Evolutionary conservation across 495 filamentous ascomycete species (phyloP).

Genomic region (Xylaria flabelliformis): DNA sequence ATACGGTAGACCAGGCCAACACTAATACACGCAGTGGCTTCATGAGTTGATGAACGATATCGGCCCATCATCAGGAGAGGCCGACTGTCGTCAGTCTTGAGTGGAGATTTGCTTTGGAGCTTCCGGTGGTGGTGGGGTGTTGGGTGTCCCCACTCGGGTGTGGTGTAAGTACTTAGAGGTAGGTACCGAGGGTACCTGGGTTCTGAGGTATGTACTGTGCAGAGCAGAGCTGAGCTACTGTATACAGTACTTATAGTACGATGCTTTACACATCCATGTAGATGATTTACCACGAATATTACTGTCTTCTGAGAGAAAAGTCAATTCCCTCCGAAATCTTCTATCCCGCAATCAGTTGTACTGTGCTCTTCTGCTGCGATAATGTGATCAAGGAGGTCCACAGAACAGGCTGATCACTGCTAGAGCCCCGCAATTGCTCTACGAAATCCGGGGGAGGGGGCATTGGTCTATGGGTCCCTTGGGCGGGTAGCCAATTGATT

Average conservation of each 20-base stretch:
- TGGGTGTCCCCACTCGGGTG: background rate
- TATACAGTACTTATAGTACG: no score
- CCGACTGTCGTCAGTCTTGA: constrained; percentile 10
- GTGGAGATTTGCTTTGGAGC: constrained; percentile 23
- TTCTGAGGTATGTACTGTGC: no score
- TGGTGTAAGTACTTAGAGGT: background rate
- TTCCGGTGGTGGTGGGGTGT: background rate
- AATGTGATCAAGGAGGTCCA: constrained; percentile 20
- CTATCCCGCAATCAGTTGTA: background rate
- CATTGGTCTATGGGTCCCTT: constrained; percentile 3
- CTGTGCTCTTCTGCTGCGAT: background rate
- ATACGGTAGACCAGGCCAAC: constrained; percentile 31
- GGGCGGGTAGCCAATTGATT: constrained; percentile 18
- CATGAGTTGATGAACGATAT: constrained; percentile 24
- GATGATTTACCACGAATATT: no score
- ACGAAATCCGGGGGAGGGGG: constrained; percentile 27
- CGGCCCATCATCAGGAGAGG: constrained; percentile 29
- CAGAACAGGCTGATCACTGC: constrained; percentile 12
- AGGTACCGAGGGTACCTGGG: no score
- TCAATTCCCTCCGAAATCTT: no score
- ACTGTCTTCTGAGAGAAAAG: no score
- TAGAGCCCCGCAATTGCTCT: constrained; percentile 2
- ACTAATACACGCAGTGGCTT: constrained; percentile 34
- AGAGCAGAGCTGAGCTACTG: no score
- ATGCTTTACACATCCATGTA: no score